phyloP scores from a whole-genome alignment of 2,329 filamentous ascomycete species.

The Neurospora sp. region DNA sequence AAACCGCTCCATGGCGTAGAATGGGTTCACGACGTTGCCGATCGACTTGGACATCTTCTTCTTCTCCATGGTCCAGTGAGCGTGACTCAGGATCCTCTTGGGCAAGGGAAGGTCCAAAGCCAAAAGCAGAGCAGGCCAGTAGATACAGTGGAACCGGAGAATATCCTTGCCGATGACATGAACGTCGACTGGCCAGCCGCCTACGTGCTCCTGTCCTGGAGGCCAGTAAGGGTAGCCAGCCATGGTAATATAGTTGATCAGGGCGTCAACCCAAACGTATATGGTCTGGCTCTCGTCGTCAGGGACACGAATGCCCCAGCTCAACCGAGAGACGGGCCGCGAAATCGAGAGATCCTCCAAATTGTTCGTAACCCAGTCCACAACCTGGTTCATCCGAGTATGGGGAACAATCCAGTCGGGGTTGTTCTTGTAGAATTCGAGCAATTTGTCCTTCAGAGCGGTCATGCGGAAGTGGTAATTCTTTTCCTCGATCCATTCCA shows the following conservation, averaged over 20 bases:
- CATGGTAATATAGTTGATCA: conserved; percentile 87
- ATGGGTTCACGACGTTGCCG: conserved; percentile 91
- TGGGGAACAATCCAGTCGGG: conserved; percentile 67
- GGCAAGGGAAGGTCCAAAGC: conserved; percentile 73
- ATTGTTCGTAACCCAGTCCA: conserved; percentile 64
- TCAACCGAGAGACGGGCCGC: conserved; percentile 64
- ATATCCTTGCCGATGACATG: conserved; percentile 97
- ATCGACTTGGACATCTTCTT: conserved; percentile 95
- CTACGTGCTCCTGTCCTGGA: conserved; percentile 49
- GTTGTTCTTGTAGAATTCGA: conserved; percentile 71
- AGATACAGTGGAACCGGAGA: conserved; percentile 88
- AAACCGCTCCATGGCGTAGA: conserved; percentile 82
- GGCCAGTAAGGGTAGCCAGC: conserved; percentile 72
- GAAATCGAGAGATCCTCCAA: conserved; percentile 86
- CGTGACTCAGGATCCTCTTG: conserved; percentile 74
- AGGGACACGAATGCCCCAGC: conserved; percentile 85
- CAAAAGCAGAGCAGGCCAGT: conserved; percentile 95
- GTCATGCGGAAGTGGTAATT: conserved; percentile 95
- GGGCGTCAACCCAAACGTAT: conserved; percentile 95
- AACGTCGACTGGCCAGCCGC: conserved; percentile 81
- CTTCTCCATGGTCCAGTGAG: conserved; percentile 87
- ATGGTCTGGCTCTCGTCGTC: conserved; percentile 80
- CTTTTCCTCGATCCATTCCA: conserved; percentile 86
- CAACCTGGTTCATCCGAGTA: conserved; percentile 66
- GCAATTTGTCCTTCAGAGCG: conserved; percentile 65